Percentiles rank a stretch among this genome's conserved stretches.
These are phyloP conservation scores for Apiospora pterosperma DNA, from an alignment of 2,329 filamentous ascomycete genomes.

Conservation along the genomic window DNA sequence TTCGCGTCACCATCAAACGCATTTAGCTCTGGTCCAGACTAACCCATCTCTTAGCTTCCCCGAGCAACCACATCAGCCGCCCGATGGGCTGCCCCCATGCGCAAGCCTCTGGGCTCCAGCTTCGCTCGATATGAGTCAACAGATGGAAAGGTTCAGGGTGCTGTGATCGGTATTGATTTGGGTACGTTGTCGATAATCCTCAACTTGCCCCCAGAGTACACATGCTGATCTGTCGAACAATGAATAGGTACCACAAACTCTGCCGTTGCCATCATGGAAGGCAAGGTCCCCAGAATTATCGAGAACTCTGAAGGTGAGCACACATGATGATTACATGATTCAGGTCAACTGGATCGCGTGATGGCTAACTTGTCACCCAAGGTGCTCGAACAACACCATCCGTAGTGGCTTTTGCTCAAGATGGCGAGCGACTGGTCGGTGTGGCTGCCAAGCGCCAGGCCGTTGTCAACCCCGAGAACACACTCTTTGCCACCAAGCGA, in stretches of 20 bases:
- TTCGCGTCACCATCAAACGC: slow-evolving; percentile 10
- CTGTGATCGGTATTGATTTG: slow-evolving; percentile 97
- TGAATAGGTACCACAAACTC: slow-evolving; percentile 84
- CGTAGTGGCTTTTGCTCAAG: slow-evolving; percentile 91
- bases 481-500: slow-evolving; percentile 97
- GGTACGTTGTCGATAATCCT: slow-evolving; percentile 51
- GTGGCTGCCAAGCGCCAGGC: slow-evolving; percentile 97
- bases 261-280: slow-evolving; percentile 96
- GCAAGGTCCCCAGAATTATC: slow-evolving; percentile 91
- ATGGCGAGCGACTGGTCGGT: slow-evolving; percentile 94
- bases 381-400: slow-evolving; percentile 89
- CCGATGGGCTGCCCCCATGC: slow-evolving; percentile 64
- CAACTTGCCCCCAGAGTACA: background rate
- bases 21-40: background rate
- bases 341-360: background rate
- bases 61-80: slow-evolving; percentile 68
- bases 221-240: background rate
- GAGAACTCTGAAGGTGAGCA: slow-evolving; percentile 88
- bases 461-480: slow-evolving; percentile 98
- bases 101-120: slow-evolving; percentile 67
- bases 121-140: slow-evolving; percentile 79
- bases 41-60: slow-evolving; percentile 58
- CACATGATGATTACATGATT: slow-evolving; percentile 11
- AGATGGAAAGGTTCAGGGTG: slow-evolving; percentile 85
- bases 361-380: slow-evolving; percentile 39